Evolutionary conservation across 2,329 filamentous ascomycete genomes (phyloP).

Genomic region (Fusarium napiforme): DNA sequence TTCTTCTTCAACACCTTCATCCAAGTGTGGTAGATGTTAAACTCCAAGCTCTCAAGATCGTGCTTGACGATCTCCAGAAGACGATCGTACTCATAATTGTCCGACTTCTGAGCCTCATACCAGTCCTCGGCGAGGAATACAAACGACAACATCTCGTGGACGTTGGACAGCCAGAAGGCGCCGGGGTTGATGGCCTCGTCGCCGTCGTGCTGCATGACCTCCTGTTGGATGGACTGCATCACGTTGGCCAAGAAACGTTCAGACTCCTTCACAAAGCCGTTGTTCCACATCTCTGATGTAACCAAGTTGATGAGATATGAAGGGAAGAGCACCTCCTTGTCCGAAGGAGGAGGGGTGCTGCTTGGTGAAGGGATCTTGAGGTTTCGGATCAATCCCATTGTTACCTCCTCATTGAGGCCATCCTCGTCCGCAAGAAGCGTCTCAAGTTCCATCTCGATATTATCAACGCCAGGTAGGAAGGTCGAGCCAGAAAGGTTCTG

Average conservation of each 20-base stretch:
- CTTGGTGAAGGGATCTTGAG: slow-evolving; percentile 94
- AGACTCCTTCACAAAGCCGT: slow-evolving; percentile 98
- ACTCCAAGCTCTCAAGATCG: slow-evolving; percentile 96
- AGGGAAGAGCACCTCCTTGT: slow-evolving; percentile 98
- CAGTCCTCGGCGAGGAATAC: slow-evolving; percentile 99
- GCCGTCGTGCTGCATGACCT: slow-evolving; percentile 98
- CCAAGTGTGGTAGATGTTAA: slow-evolving; percentile 99
- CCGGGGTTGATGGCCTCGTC: slow-evolving; percentile 97
- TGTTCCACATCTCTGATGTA: slow-evolving; percentile 99
- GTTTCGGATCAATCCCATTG: slow-evolving; percentile 94
- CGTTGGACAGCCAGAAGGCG: slow-evolving; percentile 98
- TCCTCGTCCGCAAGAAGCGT: slow-evolving; percentile 94
- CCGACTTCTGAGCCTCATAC: slow-evolving; percentile 99
- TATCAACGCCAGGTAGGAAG: slow-evolving; percentile 85
- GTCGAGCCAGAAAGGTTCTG: slow-evolving; percentile 79
- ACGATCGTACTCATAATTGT: slow-evolving; percentile 99
- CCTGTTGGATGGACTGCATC: slow-evolving; percentile 99
- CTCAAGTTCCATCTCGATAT: slow-evolving; percentile 94
- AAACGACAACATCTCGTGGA: slow-evolving; percentile 99
- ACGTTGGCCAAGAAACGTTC: slow-evolving; percentile 98
- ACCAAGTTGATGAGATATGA: slow-evolving; percentile 99
- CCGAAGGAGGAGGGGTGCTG: slow-evolving; percentile 87
- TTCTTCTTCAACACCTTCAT: slow-evolving; percentile 99
- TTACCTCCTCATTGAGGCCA: slow-evolving; percentile 95
- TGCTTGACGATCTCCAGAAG: slow-evolving; percentile 99